Evolutionary conservation across 768 basidiomycete species (phyloP).

Genomic region (Suillus americanus): DNA sequence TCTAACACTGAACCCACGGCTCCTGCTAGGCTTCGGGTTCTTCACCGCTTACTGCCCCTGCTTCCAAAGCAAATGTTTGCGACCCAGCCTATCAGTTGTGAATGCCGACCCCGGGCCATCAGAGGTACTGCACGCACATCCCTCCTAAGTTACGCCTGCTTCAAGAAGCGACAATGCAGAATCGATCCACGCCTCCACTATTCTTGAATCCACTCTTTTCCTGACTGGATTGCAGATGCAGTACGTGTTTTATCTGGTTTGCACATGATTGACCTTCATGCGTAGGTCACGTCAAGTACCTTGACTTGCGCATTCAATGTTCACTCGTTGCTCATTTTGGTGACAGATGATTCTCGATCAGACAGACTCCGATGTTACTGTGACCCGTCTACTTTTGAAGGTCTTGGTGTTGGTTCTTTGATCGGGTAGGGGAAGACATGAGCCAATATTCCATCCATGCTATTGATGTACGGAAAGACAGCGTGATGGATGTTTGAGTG

Average conservation of each 20-base stretch:
- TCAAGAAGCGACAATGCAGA: not conserved
- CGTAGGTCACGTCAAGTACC: not conserved
- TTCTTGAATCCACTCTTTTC: not conserved
- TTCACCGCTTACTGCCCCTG: not conserved
- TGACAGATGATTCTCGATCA: conserved; percentile 5
- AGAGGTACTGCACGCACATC: not conserved
- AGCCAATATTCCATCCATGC: not conserved
- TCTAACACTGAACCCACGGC: not conserved
- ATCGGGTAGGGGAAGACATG: not conserved
- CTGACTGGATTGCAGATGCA: not conserved
- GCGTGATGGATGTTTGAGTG: conserved; percentile 8
- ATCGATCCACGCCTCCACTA: not conserved
- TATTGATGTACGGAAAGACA: not conserved
- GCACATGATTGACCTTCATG: not conserved
- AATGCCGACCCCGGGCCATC: not conserved
- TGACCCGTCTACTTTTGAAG: conserved; percentile 2
- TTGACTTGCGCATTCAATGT: not conserved
- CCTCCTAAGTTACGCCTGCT: not conserved
- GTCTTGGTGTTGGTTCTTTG: conserved; percentile 3
- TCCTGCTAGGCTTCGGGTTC: not conserved
- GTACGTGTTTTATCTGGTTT: not conserved
- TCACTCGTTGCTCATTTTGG: not conserved
- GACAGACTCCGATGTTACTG: not conserved
- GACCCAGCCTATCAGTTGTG: not conserved
- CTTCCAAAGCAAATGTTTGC: not conserved